Evolutionary conservation across 2,329 filamentous ascomycete species (phyloP).

Genomic region (Epichloe aotearoae): DNA sequence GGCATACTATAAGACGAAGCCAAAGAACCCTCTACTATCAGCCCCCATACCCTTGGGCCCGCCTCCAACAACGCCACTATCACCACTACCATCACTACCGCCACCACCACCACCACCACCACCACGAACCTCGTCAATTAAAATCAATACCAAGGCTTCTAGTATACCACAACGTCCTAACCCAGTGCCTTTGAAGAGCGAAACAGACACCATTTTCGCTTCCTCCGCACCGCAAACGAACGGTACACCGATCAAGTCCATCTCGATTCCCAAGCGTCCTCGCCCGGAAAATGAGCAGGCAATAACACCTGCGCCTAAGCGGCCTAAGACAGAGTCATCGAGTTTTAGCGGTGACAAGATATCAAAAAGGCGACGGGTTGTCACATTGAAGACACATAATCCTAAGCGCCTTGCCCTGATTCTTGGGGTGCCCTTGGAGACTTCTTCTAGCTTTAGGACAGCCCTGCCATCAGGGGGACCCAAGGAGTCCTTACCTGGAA

Average conservation of each 20-base stretch:
- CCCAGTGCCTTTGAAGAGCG: neutral
- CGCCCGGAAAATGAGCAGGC: constrained; percentile 23
- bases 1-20: constrained; percentile 24
- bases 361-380: constrained; percentile 21
- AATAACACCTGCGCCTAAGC: constrained; percentile 23
- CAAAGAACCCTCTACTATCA: constrained; percentile 15
- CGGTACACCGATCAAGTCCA: constrained; percentile 7
- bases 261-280: constrained; percentile 20
- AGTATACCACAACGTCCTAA: constrained; percentile 10
- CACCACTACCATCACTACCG: too few species aligned
- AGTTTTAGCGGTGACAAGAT: constrained; percentile 10
- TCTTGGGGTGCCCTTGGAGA: constrained; percentile 16
- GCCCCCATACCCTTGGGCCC: constrained; percentile 15
- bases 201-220: constrained; percentile 2
- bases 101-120: constrained; percentile 19
- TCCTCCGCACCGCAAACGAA: constrained; percentile 2
- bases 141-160: constrained; percentile 23
- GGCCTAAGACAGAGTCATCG: constrained; percentile 19
- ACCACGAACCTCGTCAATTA: constrained; percentile 24
- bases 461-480: constrained; percentile 19
- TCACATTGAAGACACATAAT: constrained; percentile 24
- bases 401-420: constrained; percentile 22
- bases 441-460: constrained; percentile 14
- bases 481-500: constrained; percentile 13
- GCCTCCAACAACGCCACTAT: constrained; percentile 16